A percentile compares a stretch with the other conserved stretches of the same genome.
These are phyloP conservation scores for Paramecium primaurelia DNA, from an alignment of 73 alveolate genomes.

Conservation along the genomic window DNA sequence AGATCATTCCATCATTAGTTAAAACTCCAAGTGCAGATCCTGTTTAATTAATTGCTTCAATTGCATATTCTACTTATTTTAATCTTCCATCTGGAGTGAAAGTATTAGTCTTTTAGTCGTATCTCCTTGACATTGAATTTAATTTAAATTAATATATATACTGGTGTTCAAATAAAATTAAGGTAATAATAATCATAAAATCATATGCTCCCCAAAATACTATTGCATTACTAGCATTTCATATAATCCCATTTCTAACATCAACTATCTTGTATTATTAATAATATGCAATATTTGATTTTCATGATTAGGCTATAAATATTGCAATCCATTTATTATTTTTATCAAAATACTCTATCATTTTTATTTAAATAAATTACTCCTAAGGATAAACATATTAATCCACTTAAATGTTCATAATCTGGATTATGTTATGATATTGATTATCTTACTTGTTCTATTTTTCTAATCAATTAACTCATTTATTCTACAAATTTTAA, in stretches of 20 bases:
- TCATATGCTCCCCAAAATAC: not conserved
- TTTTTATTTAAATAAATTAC: not conserved
- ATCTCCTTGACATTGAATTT: conserved; percentile 72
- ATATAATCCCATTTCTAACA: not conserved
- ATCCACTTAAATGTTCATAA: not conserved
- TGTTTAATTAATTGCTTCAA: conserved; percentile 70
- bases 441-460: not conserved
- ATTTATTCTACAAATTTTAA: not conserved
- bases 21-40: conserved; percentile 71
- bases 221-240: not conserved
- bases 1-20: conserved; percentile 71
- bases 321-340: not conserved
- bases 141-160: not conserved
- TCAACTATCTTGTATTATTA: not conserved
- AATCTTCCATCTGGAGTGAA: conserved; percentile 87
- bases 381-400: not conserved
- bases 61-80: conserved; percentile 71
- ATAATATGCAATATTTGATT: not conserved
- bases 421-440: not conserved
- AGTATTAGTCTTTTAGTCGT: conserved; percentile 83
- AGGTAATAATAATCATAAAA: conserved; percentile 1
- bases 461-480: not conserved
- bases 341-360: not conserved
- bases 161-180: conserved; percentile 1
- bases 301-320: not conserved